Conservation (phyloP, 495 filamentous ascomycete genomes). For the Penicillium verhagenii region DNA sequence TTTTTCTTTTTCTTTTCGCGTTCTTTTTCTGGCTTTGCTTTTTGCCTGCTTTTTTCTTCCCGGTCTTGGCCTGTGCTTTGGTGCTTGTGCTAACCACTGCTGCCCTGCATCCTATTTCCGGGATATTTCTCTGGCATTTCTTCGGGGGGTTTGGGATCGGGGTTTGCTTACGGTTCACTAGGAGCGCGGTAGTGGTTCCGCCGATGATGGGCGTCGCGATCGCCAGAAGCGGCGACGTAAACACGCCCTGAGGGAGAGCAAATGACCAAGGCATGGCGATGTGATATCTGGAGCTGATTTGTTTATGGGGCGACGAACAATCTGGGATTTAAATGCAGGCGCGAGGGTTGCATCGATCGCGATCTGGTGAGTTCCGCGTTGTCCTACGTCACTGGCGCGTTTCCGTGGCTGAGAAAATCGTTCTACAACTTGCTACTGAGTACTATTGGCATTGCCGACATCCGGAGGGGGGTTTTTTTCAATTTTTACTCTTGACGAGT, state of each 20-base stretch:
- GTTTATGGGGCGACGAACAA: not conserved
- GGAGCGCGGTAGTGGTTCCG: constrained; percentile 31
- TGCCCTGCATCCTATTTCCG: too few species aligned
- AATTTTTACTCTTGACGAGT: too few species aligned
- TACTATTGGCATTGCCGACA: too few species aligned
- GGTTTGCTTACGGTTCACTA: constrained; percentile 33
- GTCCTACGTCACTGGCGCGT: constrained; percentile 17
- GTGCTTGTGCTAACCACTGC: too few species aligned
- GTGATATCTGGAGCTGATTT: not conserved
- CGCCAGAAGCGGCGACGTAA: constrained; percentile 34
- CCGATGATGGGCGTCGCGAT: constrained; percentile 33
- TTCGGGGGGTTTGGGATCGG: too few species aligned
- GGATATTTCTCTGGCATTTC: too few species aligned
- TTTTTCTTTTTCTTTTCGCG: too few species aligned
- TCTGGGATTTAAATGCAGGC: constrained; percentile 1
- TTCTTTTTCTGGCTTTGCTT: too few species aligned
- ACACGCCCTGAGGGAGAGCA: constrained; percentile 32
- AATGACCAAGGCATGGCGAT: constrained; percentile 38
- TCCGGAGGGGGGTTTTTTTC: too few species aligned
- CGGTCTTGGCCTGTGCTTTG: too few species aligned
- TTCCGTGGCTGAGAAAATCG: not conserved
- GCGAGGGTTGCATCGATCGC: constrained; percentile 13
- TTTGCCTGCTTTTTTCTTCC: too few species aligned
- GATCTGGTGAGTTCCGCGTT: constrained; percentile 9
- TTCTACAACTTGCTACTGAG: not conserved